A percentile compares a stretch with the other conserved stretches of the same genome.
Conservation (phyloP, 148 eudicot genomes). For the Heliamphora exappendiculata region DNA sequence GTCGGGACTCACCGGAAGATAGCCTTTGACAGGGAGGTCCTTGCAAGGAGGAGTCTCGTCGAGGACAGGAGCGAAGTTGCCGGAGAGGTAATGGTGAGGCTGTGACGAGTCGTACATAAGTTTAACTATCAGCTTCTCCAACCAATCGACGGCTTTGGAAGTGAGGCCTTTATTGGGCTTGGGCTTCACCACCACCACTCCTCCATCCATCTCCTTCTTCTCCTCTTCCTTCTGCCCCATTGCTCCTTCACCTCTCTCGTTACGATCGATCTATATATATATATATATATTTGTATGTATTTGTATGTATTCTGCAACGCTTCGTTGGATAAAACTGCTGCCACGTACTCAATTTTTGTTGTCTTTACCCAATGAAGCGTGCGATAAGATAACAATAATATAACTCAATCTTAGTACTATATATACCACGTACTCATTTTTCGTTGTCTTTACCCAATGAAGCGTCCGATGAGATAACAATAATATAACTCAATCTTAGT, state of each 20-base stretch:
- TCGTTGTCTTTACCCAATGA: too few species aligned
- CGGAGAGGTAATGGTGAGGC: slow-evolving; percentile 60
- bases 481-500: too few species aligned
- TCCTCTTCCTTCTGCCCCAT: slow-evolving; percentile 22
- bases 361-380: too few species aligned
- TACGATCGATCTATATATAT: too few species aligned
- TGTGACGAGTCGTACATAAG: slow-evolving; percentile 48
- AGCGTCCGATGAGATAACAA: too few species aligned
- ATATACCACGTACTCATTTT: too few species aligned
- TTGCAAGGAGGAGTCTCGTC: slow-evolving; percentile 78
- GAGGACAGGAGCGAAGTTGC: slow-evolving; percentile 66
- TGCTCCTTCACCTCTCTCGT: slow-evolving; percentile 1
- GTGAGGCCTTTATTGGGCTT: slow-evolving; percentile 60
- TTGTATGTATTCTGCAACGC: too few species aligned
- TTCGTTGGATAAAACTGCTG: too few species aligned
- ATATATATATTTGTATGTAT: too few species aligned
- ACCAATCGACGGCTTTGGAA: slow-evolving; percentile 65
- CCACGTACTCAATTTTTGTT: too few species aligned
- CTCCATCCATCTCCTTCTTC: slow-evolving; percentile 14
- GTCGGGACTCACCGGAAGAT: slow-evolving; percentile 71
- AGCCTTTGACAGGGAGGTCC: slow-evolving; percentile 58
- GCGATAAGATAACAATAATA: too few species aligned
- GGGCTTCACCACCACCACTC: slow-evolving; percentile 60
- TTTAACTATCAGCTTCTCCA: slow-evolving; percentile 67
- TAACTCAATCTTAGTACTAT: too few species aligned